A percentile compares a stretch with the other conserved stretches of the same genome.
These are phyloP conservation scores for Scheffersomyces parashehatae DNA, from an alignment of 1,139 yeast genomes.

Conservation along the genomic window DNA sequence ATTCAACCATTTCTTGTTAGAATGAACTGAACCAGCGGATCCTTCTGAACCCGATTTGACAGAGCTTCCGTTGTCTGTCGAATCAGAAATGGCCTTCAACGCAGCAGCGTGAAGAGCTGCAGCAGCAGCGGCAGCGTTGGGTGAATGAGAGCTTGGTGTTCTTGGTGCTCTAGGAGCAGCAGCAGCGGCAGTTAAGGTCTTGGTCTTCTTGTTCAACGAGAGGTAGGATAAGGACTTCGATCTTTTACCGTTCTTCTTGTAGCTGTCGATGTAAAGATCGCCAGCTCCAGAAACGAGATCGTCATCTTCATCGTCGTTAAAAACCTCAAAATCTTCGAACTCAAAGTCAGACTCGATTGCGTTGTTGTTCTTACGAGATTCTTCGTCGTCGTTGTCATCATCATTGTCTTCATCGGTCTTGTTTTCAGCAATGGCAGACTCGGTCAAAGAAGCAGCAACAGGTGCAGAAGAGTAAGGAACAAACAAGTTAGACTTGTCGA, in stretches of 20 bases:
- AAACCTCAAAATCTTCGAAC: conserved; percentile 48
- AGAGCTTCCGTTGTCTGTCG: conserved; percentile 23
- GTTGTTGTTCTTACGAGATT: conserved; percentile 5
- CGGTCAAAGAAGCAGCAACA: conserved; percentile 63
- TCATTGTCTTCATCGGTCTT: conserved; percentile 8
- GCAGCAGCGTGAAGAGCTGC: conserved; percentile 78
- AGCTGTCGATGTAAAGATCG: conserved; percentile 21
- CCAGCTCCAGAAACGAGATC: conserved; percentile 14
- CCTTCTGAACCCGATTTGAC: conserved; percentile 6
- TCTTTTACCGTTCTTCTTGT: conserved; percentile 51
- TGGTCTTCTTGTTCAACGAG: conserved; percentile 49
- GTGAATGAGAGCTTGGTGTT: conserved; percentile 54
- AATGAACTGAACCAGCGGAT: conserved; percentile 11
- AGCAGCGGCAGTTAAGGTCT: conserved; percentile 72
- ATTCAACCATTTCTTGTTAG: conserved; percentile 64
- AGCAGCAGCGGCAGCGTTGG: conserved; percentile 69
- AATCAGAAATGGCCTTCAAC: conserved; percentile 47
- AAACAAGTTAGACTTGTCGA: conserved; percentile 55
- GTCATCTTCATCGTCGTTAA: conserved; percentile 37
- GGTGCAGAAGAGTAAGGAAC: conserved; percentile 78
- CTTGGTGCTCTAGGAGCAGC: conserved; percentile 80
- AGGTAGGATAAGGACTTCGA: conserved; percentile 64
- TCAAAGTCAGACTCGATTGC: conserved; percentile 28
- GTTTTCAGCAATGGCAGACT: conserved; percentile 4
- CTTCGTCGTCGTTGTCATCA: conserved; percentile 7